Evolutionary conservation across 2,329 filamentous ascomycete genomes (phyloP).

Genomic region (Colletotrichum euphorbiae): DNA sequence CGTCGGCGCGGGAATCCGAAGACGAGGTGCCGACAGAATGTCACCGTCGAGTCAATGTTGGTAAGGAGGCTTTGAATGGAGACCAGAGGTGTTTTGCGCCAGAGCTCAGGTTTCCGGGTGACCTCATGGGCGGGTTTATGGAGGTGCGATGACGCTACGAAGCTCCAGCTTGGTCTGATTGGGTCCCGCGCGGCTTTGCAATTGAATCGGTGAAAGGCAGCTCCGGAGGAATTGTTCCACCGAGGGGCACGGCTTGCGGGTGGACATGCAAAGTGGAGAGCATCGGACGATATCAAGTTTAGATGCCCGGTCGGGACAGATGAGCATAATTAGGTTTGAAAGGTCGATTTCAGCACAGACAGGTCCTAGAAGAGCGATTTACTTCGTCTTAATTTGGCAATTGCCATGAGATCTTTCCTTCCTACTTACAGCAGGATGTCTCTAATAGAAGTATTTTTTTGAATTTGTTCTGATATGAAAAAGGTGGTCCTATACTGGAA

Average conservation of each 20-base stretch:
- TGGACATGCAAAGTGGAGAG: neutral
- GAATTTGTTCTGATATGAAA: too few species aligned
- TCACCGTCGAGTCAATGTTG: neutral
- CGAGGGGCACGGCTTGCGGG: conserved; percentile 24
- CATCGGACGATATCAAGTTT: conserved; percentile 22
- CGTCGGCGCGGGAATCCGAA: neutral
- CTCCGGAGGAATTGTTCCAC: conserved; percentile 36
- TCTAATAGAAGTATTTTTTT: too few species aligned
- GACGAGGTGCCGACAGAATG: neutral
- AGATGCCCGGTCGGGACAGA: neutral
- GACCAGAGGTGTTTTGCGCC: conserved; percentile 20
- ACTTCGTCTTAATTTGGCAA: neutral
- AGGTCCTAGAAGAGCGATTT: neutral
- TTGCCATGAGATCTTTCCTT: conserved; percentile 15
- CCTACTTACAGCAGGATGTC: neutral
- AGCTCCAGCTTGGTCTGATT: conserved; percentile 2
- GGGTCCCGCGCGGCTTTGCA: neutral
- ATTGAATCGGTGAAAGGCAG: neutral
- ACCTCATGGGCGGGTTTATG: conserved; percentile 42
- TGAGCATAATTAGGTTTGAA: neutral
- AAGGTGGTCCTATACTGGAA: too few species aligned
- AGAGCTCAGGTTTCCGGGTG: conserved; percentile 44
- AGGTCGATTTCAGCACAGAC: neutral
- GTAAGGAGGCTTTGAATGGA: neutral
- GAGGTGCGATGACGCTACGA: conserved; percentile 34